Conservation (phyloP, 345 rosid genomes). For the Camelina sativa region DNA sequence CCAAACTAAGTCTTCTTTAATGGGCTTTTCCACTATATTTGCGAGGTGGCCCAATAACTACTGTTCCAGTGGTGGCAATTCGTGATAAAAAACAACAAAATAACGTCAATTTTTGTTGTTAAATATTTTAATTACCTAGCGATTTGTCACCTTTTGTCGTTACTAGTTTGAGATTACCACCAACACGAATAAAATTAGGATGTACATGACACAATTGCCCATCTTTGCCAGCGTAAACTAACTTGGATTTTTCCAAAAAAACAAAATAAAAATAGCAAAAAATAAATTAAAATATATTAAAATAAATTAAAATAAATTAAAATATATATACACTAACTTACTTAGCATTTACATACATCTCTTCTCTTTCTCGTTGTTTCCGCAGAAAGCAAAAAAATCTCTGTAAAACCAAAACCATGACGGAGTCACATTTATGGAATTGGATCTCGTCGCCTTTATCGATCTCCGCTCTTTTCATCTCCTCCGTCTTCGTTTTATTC, state of each 20-base stretch:
- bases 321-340: not conserved
- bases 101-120: not conserved
- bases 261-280: not conserved
- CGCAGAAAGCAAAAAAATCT: slow-evolving; percentile 15
- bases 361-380: slow-evolving; percentile 33
- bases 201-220: not conserved
- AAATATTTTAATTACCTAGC: not conserved
- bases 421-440: slow-evolving; percentile 51
- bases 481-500: slow-evolving; percentile 47
- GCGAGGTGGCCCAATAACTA: not conserved
- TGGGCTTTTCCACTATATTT: no score
- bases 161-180: not conserved
- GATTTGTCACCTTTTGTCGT: not conserved
- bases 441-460: slow-evolving; percentile 48
- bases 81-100: not conserved
- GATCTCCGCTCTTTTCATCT: slow-evolving; percentile 42
- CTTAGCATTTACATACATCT: not conserved
- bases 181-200: not conserved
- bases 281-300: not conserved
- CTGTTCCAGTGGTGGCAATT: not conserved
- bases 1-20: no score
- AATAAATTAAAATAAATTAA: not conserved
- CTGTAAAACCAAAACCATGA: slow-evolving; percentile 30
- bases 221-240: slow-evolving; percentile 24
- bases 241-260: slow-evolving; percentile 27